phyloP scores from a whole-genome alignment of 352 stramenopile species.

The Globisporangium abappressorium region DNA sequence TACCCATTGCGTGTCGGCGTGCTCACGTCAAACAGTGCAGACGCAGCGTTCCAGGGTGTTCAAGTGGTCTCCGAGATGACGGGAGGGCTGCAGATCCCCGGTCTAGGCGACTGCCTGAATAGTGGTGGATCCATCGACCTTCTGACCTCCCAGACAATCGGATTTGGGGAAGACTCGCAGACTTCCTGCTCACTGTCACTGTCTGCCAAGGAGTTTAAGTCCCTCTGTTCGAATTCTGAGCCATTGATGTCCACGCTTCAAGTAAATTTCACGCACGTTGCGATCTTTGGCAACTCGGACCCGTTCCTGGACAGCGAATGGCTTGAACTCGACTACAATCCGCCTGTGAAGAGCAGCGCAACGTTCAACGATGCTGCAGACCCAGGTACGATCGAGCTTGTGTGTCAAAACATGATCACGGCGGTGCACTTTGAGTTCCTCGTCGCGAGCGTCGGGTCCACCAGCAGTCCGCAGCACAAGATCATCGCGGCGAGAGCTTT shows the following conservation, averaged over 20 bases:
- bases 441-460: constrained; percentile 28
- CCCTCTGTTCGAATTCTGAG: constrained; percentile 23
- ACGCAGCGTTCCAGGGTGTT: background rate
- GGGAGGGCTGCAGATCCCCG: constrained; percentile 25
- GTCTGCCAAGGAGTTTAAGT: constrained; percentile 23
- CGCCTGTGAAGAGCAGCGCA: constrained; percentile 19
- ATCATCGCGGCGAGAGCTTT: constrained; percentile 35
- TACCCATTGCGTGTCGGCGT: constrained; percentile 34
- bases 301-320: constrained; percentile 34
- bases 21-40: constrained; percentile 11
- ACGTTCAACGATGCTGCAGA: constrained; percentile 19
- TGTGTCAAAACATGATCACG: constrained; percentile 26
- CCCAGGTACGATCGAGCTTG: constrained; percentile 25
- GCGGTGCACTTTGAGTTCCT: constrained; percentile 40
- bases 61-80: constrained; percentile 32
- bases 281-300: constrained; percentile 41
- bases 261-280: constrained; percentile 42
- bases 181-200: constrained; percentile 32
- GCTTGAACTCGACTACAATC: constrained; percentile 41
- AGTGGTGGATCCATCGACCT: background rate
- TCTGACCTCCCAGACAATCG: constrained; percentile 9
- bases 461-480: constrained; percentile 35
- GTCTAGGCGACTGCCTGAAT: constrained; percentile 26
- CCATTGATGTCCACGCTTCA: constrained; percentile 20
- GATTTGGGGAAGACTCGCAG: constrained; percentile 39